Evolutionary conservation across 2,329 filamentous ascomycete genomes (phyloP).

Genomic region (Teratosphaeriaceae sp.): DNA sequence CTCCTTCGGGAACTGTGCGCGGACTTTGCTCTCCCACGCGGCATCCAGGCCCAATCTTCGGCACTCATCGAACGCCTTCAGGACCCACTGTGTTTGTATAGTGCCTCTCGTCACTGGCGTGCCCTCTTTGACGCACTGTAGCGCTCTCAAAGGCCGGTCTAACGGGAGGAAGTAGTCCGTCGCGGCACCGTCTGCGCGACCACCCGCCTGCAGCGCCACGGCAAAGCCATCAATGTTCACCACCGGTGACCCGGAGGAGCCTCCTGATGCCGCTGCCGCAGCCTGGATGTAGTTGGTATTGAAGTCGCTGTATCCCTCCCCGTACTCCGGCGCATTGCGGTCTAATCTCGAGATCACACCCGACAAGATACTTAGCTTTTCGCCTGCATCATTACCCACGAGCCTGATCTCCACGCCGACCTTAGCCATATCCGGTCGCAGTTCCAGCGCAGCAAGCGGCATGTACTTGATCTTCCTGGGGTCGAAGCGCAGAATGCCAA

Average conservation of each 20-base stretch:
- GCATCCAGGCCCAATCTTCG: constrained; percentile 77
- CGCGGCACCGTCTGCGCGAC: constrained; percentile 86
- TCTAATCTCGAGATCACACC: constrained; percentile 95
- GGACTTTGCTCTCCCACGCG: constrained; percentile 78
- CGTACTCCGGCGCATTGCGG: constrained; percentile 94
- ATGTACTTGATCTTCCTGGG: constrained; percentile 97
- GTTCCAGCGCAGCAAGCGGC: constrained; percentile 70
- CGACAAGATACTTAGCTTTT: constrained; percentile 96
- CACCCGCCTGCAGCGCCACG: constrained; percentile 88
- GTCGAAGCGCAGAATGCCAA: constrained; percentile 93
- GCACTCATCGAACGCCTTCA: constrained; percentile 97
- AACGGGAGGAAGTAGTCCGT: constrained; percentile 97
- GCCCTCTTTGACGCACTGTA: constrained; percentile 75
- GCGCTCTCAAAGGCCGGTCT: constrained; percentile 78
- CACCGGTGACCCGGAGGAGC: constrained; percentile 96
- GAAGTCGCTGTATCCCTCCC: constrained; percentile 97
- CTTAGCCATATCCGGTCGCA: constrained; percentile 77
- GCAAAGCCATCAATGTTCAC: constrained; percentile 92
- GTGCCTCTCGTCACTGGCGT: constrained; percentile 78
- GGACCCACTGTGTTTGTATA: constrained; percentile 95
- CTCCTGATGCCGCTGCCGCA: constrained; percentile 90
- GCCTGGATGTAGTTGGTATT: constrained; percentile 96
- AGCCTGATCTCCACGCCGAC: constrained; percentile 94
- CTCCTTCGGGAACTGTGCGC: constrained; percentile 79
- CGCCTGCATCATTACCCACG: constrained; percentile 95